Evolutionary conservation across 2,329 filamentous ascomycete genomes (phyloP).

Genomic region (Xylaria sp.): DNA sequence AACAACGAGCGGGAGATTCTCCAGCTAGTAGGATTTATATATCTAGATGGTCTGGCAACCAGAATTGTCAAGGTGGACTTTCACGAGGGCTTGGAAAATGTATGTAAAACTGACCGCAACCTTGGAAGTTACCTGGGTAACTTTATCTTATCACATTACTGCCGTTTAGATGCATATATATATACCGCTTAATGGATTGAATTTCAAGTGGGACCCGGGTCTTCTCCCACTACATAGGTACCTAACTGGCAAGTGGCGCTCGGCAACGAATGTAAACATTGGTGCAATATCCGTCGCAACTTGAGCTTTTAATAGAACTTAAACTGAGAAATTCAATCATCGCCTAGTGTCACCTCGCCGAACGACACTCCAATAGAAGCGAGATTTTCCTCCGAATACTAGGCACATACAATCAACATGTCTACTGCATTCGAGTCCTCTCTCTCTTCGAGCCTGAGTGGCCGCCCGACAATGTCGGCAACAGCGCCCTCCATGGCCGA

Average conservation of each 20-base stretch:
- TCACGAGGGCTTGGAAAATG: slow-evolving; percentile 7
- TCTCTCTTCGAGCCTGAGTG: slow-evolving; percentile 70
- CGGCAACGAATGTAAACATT: slow-evolving; percentile 49
- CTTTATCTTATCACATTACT: slow-evolving; percentile 27
- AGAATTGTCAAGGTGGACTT: slow-evolving; percentile 3
- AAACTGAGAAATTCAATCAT: slow-evolving; percentile 1
- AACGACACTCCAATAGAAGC: background rate
- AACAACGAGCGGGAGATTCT: background rate
- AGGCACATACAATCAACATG: slow-evolving; percentile 53
- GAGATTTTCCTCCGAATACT: background rate
- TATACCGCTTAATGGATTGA: slow-evolving; percentile 1
- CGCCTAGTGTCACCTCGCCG: background rate
- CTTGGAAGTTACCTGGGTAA: background rate
- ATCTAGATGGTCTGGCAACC: slow-evolving; percentile 14
- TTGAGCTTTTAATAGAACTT: background rate
- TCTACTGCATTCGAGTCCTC: slow-evolving; percentile 74
- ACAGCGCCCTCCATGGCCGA: slow-evolving; percentile 76
- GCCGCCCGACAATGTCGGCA: slow-evolving; percentile 67
- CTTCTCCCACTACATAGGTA: background rate
- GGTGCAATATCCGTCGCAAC: background rate
- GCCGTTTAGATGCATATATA: slow-evolving; percentile 29
- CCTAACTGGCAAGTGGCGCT: slow-evolving; percentile 32
- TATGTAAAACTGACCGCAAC: background rate
- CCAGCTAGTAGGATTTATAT: background rate
- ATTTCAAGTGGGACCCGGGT: slow-evolving; percentile 1